A percentile compares a stretch with the other conserved stretches of the same genome.
phyloP scores from a whole-genome alignment of 2,329 filamentous ascomycete species.

The Arthrobotrys entomopaga region DNA sequence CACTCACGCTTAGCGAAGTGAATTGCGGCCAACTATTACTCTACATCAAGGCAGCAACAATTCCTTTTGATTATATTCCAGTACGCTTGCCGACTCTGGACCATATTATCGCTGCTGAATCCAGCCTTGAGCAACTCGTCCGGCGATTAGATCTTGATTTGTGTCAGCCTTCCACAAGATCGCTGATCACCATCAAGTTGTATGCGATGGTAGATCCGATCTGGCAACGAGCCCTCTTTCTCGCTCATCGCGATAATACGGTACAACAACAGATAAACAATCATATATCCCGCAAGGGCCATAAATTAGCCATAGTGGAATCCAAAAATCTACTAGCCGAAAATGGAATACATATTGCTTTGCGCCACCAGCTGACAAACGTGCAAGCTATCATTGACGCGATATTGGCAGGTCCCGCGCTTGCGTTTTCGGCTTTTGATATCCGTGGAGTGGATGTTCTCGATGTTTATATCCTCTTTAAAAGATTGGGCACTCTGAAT shows the following conservation, averaged over 20 bases:
- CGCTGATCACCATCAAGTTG: background rate
- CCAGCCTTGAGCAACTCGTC: background rate
- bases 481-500: background rate
- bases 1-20: conserved; percentile 11
- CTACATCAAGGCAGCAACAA: conserved; percentile 14
- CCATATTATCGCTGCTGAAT: background rate
- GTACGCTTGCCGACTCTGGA: conserved; percentile 1
- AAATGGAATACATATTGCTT: background rate
- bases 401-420: background rate
- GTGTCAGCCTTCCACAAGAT: background rate
- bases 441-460: conserved; percentile 4
- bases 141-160: background rate
- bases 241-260: background rate
- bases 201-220: conserved; percentile 23
- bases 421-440: background rate
- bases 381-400: background rate
- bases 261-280: background rate
- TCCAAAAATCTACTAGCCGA: conserved; percentile 16
- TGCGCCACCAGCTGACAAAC: background rate
- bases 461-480: background rate
- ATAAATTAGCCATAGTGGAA: background rate
- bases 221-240: conserved; percentile 11
- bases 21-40: conserved; percentile 16
- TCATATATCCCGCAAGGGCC: background rate
- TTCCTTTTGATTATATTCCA: background rate